Evolutionary conservation across 164 flowering plant species (phyloP), one percentile per base, ranked within the genome.

Genomic region (Sedum album): DNA sequence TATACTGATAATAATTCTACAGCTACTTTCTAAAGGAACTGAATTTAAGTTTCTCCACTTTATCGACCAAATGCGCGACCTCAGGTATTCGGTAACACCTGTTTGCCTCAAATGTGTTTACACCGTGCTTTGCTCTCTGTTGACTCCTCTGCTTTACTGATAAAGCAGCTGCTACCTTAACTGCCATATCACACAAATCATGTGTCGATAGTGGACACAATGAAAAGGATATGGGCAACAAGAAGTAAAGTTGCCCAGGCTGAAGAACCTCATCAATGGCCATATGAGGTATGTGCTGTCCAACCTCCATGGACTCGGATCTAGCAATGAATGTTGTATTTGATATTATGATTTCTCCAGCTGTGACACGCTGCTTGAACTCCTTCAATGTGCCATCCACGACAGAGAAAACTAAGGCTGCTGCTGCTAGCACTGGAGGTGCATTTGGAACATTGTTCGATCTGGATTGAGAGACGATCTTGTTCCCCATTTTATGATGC

Each of bases 151-250:
- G 6, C 62, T 28, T 57, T 33, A 33, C 62, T 6, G 20, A 33
- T 15, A 57, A 57, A 13, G 62, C 62, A 15, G 62, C 35, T 6
- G 44, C 44, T n/a, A 39, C 66, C 66, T 18, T 64, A 4, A 64
- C 44, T 10, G 66, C 66, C 41, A 64, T 39, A 30, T 64, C 66
- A 38, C 66, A 64, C 66, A 64, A 38, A n/a, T 64, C 66, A 6
- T 33, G 66, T 20, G 35, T 39, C 26, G 66, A 64, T 11, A 35
- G 66, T 2, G 66, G 66, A 2, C 2, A 33, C 2, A 6, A 1
- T 5, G 10, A 7, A 64, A 9, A 33, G 9, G 66, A 64, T 5
- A 31, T 15, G 25, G 66, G 66, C 66, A 64, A n/a, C 42, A 64
- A 20, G 66, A 64, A 35, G 42, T 64, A 64, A 6, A 64, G 66